Base-by-base conservation (phyloP, 192 early-diverging fungal genomes). In the Umbelopsis sp. region DNA sequence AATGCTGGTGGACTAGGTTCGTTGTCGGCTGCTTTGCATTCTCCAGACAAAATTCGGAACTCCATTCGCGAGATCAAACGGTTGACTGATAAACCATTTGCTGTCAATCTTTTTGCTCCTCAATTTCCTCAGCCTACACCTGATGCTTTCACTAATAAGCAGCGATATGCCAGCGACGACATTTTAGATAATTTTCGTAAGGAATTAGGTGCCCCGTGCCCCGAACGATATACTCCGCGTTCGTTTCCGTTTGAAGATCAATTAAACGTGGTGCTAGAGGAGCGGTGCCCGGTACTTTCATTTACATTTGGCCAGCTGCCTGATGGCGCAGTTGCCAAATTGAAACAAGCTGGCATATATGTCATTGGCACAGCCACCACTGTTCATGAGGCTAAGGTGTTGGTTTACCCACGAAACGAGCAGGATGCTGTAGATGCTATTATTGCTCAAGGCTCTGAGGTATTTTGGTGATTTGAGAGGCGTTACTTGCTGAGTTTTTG, bases 271-370 rank as follows among this genome's bases (percentile, higher is more conserved):
- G 27, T 77, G 3, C 27, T 77, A 7, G 71, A 77, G 27, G 75
- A 77, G 37, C 27, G 50, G 20, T 71, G 72, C 1, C 66, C 37
- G 18, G 68, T 77, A 4, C 58, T 77, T 1, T 77, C 75, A 1
- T 77, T 66, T 49, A 77, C 75, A 2, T 77, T 77, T 77, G 75
- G 75, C 13, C 46, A 51, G n/a, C 25, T 77, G 1, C 71, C 75
- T 2, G 67, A 72, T 11, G 53, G 58, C 30, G 18, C 50, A 8
- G 18, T 69, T 2, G 45, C 68, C 21, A 33, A 50, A 12, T 66
- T 77, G 37, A 52, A 61, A 49, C 18, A 64, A 21, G 61, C 55
- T 13, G 71, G 71, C 3, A 49, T 53, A 12, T 77, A 68, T 46
- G 27, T 72, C 8, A 77, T 77, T 51, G 75, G 75, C 18, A 77